Base-by-base conservation (phyloP, 1,284 basidiomycete genomes). In the Trichosporon sp. region DNA sequence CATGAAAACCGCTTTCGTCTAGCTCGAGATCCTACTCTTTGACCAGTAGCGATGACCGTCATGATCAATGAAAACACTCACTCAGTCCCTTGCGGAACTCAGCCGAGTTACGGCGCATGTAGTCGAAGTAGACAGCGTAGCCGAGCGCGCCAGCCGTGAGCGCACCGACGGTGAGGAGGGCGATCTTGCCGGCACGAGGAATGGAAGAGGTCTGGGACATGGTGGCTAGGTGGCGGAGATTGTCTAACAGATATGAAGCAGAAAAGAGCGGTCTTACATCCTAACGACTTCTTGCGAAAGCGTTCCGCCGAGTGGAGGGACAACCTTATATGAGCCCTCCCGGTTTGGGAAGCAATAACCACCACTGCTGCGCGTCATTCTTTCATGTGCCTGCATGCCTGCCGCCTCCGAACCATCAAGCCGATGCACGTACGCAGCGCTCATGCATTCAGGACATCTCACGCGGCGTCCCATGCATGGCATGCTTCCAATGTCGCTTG, bases 41-140 rank as follows among this genome's bases (percentile, higher is more conserved):
- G 21, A 19, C 21, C 19, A 11, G 33, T 33, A 31, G 49, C 49
- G 49, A n/a, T 29, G 32, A 21, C 23, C 49, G 23, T 27, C 49
- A 27, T 9, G 10, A 19, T 57, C 29, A 56, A 13, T 36, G 16
- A 10, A 11, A n/a, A 19, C 23, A 86, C 92, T 70, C 80, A 91
- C 93, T 87, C 67, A 99, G 86, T 78, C 86, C 87, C 82, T 88
- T 93, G 79, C 95, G 88, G 86, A 99, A 99, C 13, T 85, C 84
- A 40, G 85, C 81, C 77, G 97, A 92, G 78, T 90, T 93, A 73
- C 93, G 86, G 63, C 95, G 88, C 82, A 87, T 91, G 84, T 96
- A 89, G 85, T 99, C 95, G 77, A 98, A 99, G 82, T 95, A 98
- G 64, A 87, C 84, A 36, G 89, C 90, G 78, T 95, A 96, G 19